Conservation (phyloP, 257 asterid genomes). For the Lithospermum erythrorhizon region DNA sequence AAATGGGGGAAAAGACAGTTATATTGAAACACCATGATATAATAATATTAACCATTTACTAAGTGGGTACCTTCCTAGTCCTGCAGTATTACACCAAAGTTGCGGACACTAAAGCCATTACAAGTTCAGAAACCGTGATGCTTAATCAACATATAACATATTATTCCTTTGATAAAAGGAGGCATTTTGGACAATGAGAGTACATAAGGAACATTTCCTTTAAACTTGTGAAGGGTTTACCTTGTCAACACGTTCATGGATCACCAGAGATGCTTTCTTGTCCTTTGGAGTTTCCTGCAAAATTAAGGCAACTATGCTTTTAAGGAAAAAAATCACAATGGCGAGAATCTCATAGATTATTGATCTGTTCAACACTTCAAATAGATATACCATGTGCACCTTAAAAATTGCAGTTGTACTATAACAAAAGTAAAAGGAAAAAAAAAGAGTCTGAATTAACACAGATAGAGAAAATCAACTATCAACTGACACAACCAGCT, state of each 20-base stretch:
- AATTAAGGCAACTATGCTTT: constrained; percentile 1
- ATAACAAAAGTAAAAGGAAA: background rate
- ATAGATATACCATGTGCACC: background rate
- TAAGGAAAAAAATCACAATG: no score
- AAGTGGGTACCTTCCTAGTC: background rate
- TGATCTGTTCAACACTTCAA: background rate
- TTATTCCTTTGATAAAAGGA: background rate
- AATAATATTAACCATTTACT: background rate
- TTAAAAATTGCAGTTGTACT: background rate
- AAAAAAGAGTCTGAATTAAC: background rate
- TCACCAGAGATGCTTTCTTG: constrained; percentile 83
- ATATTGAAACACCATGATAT: background rate
- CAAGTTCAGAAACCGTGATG: background rate
- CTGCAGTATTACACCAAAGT: background rate
- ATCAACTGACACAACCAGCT: background rate
- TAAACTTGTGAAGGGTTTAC: constrained; percentile 17
- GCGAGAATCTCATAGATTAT: background rate
- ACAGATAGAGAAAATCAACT: background rate
- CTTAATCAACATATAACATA: background rate
- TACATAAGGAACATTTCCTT: background rate
- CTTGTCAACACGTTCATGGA: constrained; percentile 87
- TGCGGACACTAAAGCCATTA: background rate
- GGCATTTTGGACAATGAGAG: background rate
- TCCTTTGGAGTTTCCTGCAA: constrained; percentile 95
- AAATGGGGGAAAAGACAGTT: no score